A percentile compares a stretch with the other conserved stretches of the same genome.
phyloP scores from a whole-genome alignment of 1,284 basidiomycete species.

The Schizopora paradoxa region DNA sequence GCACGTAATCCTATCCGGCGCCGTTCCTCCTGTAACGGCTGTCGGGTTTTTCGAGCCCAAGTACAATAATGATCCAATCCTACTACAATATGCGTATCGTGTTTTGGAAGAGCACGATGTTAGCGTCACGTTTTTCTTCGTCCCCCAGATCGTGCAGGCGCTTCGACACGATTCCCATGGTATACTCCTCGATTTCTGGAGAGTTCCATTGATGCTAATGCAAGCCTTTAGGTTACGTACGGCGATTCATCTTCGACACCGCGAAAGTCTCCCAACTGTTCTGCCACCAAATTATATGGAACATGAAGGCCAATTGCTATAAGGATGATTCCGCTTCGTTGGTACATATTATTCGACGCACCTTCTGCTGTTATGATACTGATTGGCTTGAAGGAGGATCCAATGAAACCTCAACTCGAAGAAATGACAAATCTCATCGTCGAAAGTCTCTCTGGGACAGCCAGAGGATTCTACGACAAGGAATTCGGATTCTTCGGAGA shows the following conservation, averaged over 20 bases:
- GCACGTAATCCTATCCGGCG: conserved; percentile 85
- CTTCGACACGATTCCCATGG: conserved; percentile 85
- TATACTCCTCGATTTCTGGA: conserved; percentile 30
- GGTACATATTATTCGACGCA: conserved; percentile 39
- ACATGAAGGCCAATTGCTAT: conserved; percentile 99
- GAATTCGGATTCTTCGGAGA: conserved; percentile 97
- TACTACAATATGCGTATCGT: conserved; percentile 96
- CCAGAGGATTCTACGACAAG: conserved; percentile 86
- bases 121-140: conserved; percentile 96
- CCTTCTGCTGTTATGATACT: neutral
- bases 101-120: conserved; percentile 94
- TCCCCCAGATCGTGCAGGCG: conserved; percentile 97
- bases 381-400: conserved; percentile 64
- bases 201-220: conserved; percentile 2
- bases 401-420: conserved; percentile 94
- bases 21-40: conserved; percentile 85
- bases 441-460: conserved; percentile 83
- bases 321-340: conserved; percentile 85
- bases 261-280: conserved; percentile 97
- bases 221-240: conserved; percentile 73
- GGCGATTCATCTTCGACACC: conserved; percentile 95
- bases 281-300: conserved; percentile 99
- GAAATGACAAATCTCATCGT: conserved; percentile 82
- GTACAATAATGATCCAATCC: conserved; percentile 77
- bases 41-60: conserved; percentile 83